Evolutionary conservation across 208 protist species (phyloP).

Genomic region (Spongospora subterranea): DNA sequence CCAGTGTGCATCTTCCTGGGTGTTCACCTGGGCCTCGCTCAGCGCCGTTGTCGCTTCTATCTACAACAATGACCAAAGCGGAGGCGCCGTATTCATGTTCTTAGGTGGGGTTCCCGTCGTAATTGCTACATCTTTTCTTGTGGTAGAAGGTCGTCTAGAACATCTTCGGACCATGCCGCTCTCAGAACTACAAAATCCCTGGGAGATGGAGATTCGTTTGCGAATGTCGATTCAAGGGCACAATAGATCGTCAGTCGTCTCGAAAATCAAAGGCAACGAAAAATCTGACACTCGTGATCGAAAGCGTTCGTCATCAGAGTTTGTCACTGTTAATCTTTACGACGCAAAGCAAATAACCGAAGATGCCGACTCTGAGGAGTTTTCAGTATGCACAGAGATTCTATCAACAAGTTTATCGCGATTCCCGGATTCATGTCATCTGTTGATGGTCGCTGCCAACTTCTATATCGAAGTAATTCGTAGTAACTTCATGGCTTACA

Average conservation of each 20-base stretch:
- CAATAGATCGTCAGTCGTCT: not conserved
- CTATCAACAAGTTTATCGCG: not conserved
- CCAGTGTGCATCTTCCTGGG: not conserved
- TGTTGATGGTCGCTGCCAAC: not conserved
- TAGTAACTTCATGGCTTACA: slow-evolving; percentile 25
- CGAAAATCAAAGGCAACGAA: not conserved
- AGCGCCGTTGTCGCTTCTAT: slow-evolving; percentile 24
- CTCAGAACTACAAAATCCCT: slow-evolving; percentile 11
- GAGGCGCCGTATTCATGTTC: slow-evolving; percentile 51
- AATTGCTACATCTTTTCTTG: not conserved
- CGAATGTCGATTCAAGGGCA: not conserved
- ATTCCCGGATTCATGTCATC: not conserved
- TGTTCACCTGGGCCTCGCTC: not conserved
- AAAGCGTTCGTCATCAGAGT: not conserved
- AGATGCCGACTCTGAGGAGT: not conserved
- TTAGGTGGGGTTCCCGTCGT: slow-evolving; percentile 11
- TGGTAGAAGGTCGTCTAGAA: not conserved
- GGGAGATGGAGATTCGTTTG: slow-evolving; percentile 3
- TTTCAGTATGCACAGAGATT: not conserved
- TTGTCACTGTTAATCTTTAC: not conserved
- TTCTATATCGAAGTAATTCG: not conserved
- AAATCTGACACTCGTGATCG: not conserved
- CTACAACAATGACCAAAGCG: slow-evolving; percentile 31
- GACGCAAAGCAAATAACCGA: not conserved
- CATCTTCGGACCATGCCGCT: slow-evolving; percentile 13